Percentiles rank a stretch among this genome's conserved stretches.
Conservation (phyloP, 2,329 filamentous ascomycete genomes). For the Canariomyces notabilis region DNA sequence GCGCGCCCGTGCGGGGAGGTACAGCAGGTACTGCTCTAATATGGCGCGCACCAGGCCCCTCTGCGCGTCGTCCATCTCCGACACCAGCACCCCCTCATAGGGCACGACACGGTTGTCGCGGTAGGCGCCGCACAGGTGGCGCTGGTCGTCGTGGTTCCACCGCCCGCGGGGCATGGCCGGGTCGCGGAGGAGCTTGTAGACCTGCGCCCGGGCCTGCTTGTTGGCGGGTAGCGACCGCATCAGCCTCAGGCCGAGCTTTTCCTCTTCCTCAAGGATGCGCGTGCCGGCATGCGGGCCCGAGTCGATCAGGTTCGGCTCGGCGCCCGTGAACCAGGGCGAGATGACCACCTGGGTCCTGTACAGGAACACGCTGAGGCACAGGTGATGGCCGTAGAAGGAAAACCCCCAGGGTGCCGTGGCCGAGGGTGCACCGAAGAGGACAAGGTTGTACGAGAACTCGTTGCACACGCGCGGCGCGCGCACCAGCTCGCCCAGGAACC, state of each 20-base stretch:
- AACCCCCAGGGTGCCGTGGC: constrained; percentile 61
- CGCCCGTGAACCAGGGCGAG: constrained; percentile 72
- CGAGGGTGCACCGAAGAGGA: constrained; percentile 62
- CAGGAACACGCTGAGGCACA: constrained; percentile 68
- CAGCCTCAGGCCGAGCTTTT: constrained; percentile 57
- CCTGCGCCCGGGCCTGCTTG: constrained; percentile 46
- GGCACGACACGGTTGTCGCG: constrained; percentile 73
- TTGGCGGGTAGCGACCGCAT: constrained; percentile 58
- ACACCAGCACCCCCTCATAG: constrained; percentile 61
- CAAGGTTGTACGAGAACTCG: constrained; percentile 71
- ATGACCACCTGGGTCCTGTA: constrained; percentile 61
- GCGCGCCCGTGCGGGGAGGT: constrained; percentile 55
- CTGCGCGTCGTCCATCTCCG: constrained; percentile 43
- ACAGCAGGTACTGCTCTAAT: constrained; percentile 61
- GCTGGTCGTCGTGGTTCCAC: constrained; percentile 78
- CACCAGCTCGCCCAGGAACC: constrained; percentile 67
- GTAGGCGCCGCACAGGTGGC: constrained; percentile 72
- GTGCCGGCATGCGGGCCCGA: constrained; percentile 57
- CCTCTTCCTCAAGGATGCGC: constrained; percentile 61
- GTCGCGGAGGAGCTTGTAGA: constrained; percentile 58
- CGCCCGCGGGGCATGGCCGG: constrained; percentile 61
- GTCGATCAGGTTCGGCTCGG: constrained; percentile 73
- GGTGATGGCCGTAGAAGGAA: constrained; percentile 72
- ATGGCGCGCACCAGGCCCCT: constrained; percentile 53
- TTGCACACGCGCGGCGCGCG: constrained; percentile 60